Percentiles rank a stretch among this genome's conserved stretches.
Conservation (phyloP, 805 yeast species). For the Candida michaelii region DNA sequence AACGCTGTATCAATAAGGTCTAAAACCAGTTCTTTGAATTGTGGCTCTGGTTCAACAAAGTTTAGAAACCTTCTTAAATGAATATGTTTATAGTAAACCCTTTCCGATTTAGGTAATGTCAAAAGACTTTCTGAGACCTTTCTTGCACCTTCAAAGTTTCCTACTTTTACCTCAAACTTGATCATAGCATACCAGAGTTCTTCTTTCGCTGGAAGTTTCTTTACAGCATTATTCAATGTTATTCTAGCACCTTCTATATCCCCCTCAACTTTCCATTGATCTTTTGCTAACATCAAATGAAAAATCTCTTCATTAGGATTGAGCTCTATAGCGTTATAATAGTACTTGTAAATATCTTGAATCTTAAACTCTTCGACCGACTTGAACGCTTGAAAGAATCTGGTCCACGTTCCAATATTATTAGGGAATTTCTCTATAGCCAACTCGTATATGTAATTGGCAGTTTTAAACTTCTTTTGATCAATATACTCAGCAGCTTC, state of each 20-base stretch:
- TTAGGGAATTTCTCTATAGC: slow-evolving; percentile 49
- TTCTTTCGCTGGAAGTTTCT: slow-evolving; percentile 44
- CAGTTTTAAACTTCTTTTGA: slow-evolving; percentile 28
- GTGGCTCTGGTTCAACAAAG: neutral
- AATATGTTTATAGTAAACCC: slow-evolving; percentile 54
- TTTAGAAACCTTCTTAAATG: slow-evolving; percentile 22
- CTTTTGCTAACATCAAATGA: slow-evolving; percentile 71
- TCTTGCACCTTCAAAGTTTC: slow-evolving; percentile 42
- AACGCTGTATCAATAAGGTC: slow-evolving; percentile 47
- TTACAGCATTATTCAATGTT: slow-evolving; percentile 51
- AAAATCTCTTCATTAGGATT: slow-evolving; percentile 53
- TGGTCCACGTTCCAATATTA: slow-evolving; percentile 48
- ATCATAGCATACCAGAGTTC: slow-evolving; percentile 72
- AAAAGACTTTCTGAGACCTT: slow-evolving; percentile 24
- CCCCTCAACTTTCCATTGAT: slow-evolving; percentile 51
- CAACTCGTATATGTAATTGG: slow-evolving; percentile 49
- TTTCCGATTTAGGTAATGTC: slow-evolving; percentile 23
- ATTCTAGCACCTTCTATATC: slow-evolving; percentile 53
- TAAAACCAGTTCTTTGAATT: slow-evolving; percentile 8
- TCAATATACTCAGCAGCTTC: slow-evolving; percentile 18
- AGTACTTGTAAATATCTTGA: slow-evolving; percentile 31
- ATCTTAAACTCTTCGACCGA: slow-evolving; percentile 1
- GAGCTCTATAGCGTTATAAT: slow-evolving; percentile 51
- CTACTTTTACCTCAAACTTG: slow-evolving; percentile 54
- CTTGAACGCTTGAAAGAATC: slow-evolving; percentile 37